Base-by-base conservation (phyloP, 495 filamentous ascomycete genomes). In the Clavariopsis aquatica region DNA sequence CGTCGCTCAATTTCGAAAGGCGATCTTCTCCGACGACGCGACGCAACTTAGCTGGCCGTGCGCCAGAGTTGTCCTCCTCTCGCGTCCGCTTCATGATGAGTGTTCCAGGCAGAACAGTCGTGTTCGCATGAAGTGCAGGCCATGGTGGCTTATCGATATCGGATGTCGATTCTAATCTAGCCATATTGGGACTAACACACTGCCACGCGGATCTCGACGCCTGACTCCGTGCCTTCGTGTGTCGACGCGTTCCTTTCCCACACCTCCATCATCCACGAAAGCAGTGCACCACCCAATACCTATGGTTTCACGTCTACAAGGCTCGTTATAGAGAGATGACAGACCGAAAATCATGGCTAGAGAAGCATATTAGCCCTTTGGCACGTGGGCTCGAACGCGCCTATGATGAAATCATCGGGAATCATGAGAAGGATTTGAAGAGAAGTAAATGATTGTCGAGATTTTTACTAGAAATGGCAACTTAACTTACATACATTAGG, bases 1-100 rank as follows among this genome's bases (percentile, higher is more conserved):
- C 94, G 75, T 96, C 88, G 57, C 92, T 95, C 54, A 98, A 80
- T 22, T 74, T 74, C 28, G 90, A 87, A 7, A 89, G 55, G 52
- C 73, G 77, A 70, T 88, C 81, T 22, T 49, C 34, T 1, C 38
- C 13, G 1, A 23, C 69, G 12, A 46, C n/a, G n/a, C 68, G 65
- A 13, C 43, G 15, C 24, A 71, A 55, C 67, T 78, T 77, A 10
- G 58, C 15, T 2, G 64, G 58, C 15, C 59, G 56, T 38, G 57
- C 68, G 3, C 22, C 19, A 28, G 13, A 26, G 19, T 29, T 28
- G 23, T 70, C 72, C 2, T 69, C 51, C 13, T 60, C 58, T 20
- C 54, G 53, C 19, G 47, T 12, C 5, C 68, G 58, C 55, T 62
- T 67, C 59, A 64, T 55, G 17, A 28, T 59, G 46, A 38, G 12